Evolutionary conservation across 2,329 filamentous ascomycete species (phyloP), one percentile per base, ranked within the genome.

Genomic region (Penicillium psychrosexuale): DNA sequence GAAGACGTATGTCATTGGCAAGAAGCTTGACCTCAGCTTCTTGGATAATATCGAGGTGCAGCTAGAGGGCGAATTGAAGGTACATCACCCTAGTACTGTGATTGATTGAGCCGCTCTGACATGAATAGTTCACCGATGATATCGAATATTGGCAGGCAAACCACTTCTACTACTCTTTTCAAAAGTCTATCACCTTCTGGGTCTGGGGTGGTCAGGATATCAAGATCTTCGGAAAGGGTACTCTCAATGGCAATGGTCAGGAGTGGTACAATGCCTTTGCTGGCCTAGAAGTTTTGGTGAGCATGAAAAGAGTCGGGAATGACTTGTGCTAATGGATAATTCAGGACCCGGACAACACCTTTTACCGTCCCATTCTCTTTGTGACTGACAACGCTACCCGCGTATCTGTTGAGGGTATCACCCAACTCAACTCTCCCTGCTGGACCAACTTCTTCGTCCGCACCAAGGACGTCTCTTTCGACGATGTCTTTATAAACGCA

Each of bases 371-470:
- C 0, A 82, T 85, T 28, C 75, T 86, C 3, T 86, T 86, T 70
- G 75, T 84, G 36, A 83, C 82, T 0, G 81, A 85, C 66, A 85
- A 85, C 45, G 80, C 82, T 0, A 85, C 82, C 5, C 80, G 83
- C 22, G 66, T 86, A 2, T 76, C 77, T 3, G 77, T 86, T 5
- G 77, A 80, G 34, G 84, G 84, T 1, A 83, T 86, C 50, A 79
- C 80, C 15, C 77, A 85, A 61, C 79, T 84, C 56, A 81, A 84
- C 66, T 84, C 82, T 0, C 83, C 84, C 1, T 84, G 82, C 72
- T 86, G 84, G 83, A 84, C 80, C 2, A 86, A 83, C 64, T 86
- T 85, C 61, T 73, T 86, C 34, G 81, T 85, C 13, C 78, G 79
- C 31, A 83, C 77, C 61, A 75, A 83, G 65, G 80, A 83, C 56